Evolutionary conservation across 148 eudicot genomes (phyloP), one percentile per base, ranked within the genome.

Genomic region (Beta vulgaris): DNA sequence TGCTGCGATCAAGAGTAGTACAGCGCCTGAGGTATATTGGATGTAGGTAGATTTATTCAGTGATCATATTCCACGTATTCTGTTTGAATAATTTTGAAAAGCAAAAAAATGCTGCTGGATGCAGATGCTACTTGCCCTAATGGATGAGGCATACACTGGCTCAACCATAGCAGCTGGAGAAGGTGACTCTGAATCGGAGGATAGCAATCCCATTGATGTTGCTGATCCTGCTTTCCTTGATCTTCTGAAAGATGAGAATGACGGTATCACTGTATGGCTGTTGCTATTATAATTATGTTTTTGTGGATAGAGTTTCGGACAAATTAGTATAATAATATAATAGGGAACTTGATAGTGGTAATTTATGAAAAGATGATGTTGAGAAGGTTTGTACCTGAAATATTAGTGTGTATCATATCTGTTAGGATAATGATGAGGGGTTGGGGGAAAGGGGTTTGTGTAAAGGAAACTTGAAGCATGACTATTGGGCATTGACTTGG

Each of bases 141-240:
- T 95, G 99, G 99, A 95, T 85, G 99, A 95, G 87, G 99, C 99
- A n/a, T 95, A 95, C 83, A 95, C 99, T 62, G 99, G 99, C 75
- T 92, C 99, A 82, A 94, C 89, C 64, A 89, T 92, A 77, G 97
- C 88, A 60, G 99, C 87, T 87, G 98, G 91, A 83, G 97, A 90
- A 78, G 96, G 90, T 63, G 99, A 95, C 77, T 92, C 92, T 79
- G 99, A 91, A 85, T 95, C 94, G 71, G 99, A 92, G 75, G 99
- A 92, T 78, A 95, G 81, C 85, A 80, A 80, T 81, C 73, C 89
- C 12, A 86, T 94, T 83, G 96, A 91, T 81, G 87, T 84, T 35
- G 95, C 91, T 69, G 99, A 95, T 84, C 97, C 99, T 40, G 76
- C 90, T 74, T 92, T 95, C 80, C 91, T 95, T 78, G 99, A 95